Conservation (phyloP, 176 grass and related monocot genomes). For the Oryza officinalis region DNA sequence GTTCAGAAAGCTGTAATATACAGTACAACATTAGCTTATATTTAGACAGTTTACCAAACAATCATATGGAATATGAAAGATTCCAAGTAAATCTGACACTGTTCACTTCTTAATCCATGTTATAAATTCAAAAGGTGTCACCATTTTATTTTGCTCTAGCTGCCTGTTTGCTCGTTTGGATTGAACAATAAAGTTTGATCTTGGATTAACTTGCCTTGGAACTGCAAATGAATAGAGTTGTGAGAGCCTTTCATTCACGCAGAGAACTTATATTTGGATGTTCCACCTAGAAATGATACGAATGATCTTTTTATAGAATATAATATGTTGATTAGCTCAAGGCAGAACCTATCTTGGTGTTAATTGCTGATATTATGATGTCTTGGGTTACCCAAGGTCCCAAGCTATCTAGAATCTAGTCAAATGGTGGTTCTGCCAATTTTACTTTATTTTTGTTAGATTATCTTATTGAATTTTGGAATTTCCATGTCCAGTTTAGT, state of each 20-base stretch:
- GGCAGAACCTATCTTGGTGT: conserved; percentile 11
- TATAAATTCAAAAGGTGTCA: conserved; percentile 18
- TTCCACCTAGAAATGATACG: background rate
- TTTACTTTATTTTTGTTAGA: background rate
- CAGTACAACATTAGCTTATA: conserved; percentile 13
- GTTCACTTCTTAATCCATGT: background rate
- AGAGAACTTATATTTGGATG: background rate
- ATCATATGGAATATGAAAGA: conserved; percentile 1
- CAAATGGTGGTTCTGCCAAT: background rate
- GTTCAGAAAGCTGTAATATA: conserved; percentile 5
- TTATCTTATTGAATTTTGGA: conserved; percentile 21
- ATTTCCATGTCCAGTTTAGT: conserved; percentile 3
- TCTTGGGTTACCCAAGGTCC: background rate
- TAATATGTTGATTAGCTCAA: conserved; percentile 7
- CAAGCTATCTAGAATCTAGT: background rate
- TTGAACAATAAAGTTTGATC: background rate
- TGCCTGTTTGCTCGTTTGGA: background rate
- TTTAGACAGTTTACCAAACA: background rate
- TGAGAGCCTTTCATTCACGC: background rate
- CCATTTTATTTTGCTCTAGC: background rate
- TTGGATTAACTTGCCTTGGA: conserved; percentile 14
- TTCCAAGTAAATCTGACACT: background rate
- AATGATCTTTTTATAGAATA: background rate
- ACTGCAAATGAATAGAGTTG: background rate
- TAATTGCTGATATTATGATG: background rate